These are phyloP conservation scores for Lenwebbia sp. DNA, from an alignment of 345 rosid genomes.

Conservation along the genomic window DNA sequence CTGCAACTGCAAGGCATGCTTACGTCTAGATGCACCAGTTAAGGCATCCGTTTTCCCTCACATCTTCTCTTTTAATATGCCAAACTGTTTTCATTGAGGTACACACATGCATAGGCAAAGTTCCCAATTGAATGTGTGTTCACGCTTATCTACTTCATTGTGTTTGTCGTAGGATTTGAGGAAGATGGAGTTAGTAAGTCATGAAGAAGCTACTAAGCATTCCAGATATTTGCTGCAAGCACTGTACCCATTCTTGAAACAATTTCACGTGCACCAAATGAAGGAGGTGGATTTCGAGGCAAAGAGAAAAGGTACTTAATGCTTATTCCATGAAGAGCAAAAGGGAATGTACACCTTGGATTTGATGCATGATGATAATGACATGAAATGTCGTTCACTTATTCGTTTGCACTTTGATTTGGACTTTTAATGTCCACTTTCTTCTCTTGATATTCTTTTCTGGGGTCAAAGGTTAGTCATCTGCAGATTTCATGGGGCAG, in stretches of 20 bases:
- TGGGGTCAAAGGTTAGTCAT: neutral
- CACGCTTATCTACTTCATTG: neutral
- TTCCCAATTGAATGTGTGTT: neutral
- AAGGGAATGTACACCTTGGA: neutral
- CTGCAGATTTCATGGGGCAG: neutral
- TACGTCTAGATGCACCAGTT: conserved; percentile 21
- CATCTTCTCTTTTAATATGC: neutral
- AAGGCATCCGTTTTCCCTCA: conserved; percentile 12
- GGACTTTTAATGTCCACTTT: neutral
- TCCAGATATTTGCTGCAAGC: conserved; percentile 11
- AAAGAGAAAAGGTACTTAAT: conserved; percentile 12
- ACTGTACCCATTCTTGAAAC: conserved; percentile 19
- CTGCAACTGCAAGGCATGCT: conserved; percentile 57
- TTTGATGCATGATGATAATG: neutral
- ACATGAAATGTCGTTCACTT: neutral
- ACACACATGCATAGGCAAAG: neutral
- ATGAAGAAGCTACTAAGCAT: conserved; percentile 6
- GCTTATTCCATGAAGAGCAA: neutral
- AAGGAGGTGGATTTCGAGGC: conserved; percentile 19
- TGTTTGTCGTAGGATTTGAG: conserved; percentile 3
- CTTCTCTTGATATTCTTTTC: neutral
- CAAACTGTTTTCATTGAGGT: neutral
- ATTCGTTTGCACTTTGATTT: neutral
- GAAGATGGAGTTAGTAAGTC: neutral
- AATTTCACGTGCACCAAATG: conserved; percentile 17